phyloP scores from a whole-genome alignment of 352 stramenopile genomes.

The Phytophthora sojae region DNA sequence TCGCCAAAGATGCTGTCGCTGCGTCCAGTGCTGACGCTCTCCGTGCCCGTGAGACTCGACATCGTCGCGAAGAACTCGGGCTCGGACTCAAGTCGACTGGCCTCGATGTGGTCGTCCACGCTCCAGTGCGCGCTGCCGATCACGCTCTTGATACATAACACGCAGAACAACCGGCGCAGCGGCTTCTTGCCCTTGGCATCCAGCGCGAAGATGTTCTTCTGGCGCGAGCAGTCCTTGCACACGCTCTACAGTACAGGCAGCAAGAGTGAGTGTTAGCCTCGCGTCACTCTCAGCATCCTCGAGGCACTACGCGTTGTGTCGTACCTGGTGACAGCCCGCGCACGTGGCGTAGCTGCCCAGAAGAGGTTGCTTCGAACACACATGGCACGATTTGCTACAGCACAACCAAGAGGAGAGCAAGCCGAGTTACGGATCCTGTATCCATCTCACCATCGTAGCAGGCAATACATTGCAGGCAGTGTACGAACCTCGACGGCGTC shows the following conservation, averaged over 20 bases:
- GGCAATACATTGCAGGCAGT: not conserved
- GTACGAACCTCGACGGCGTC: constrained; percentile 30
- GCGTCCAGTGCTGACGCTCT: constrained; percentile 17
- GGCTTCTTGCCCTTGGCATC: constrained; percentile 37
- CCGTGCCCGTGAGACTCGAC: constrained; percentile 12
- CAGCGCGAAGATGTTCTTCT: constrained; percentile 37
- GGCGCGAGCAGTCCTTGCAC: constrained; percentile 46
- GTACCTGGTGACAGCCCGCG: constrained; percentile 34
- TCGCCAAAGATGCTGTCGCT: constrained; percentile 13
- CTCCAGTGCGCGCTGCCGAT: constrained; percentile 30
- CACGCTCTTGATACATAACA: constrained; percentile 40
- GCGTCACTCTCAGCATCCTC: not conserved
- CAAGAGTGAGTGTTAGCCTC: not conserved
- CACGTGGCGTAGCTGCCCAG: constrained; percentile 33
- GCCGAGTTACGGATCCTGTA: constrained; percentile 4
- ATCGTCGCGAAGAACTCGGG: constrained; percentile 13
- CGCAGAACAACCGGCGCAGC: constrained; percentile 35
- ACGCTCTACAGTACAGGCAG: constrained; percentile 25
- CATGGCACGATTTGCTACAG: constrained; percentile 42
- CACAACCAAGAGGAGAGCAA: too few relatives aligned
- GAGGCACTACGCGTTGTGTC: not conserved
- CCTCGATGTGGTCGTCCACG: constrained; percentile 28
- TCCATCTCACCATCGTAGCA: constrained; percentile 12
- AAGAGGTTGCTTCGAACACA: constrained; percentile 35
- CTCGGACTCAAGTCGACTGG: constrained; percentile 22